Conservation (phyloP, 2,329 filamentous ascomycete species). For the Myriangium duriaei region DNA sequence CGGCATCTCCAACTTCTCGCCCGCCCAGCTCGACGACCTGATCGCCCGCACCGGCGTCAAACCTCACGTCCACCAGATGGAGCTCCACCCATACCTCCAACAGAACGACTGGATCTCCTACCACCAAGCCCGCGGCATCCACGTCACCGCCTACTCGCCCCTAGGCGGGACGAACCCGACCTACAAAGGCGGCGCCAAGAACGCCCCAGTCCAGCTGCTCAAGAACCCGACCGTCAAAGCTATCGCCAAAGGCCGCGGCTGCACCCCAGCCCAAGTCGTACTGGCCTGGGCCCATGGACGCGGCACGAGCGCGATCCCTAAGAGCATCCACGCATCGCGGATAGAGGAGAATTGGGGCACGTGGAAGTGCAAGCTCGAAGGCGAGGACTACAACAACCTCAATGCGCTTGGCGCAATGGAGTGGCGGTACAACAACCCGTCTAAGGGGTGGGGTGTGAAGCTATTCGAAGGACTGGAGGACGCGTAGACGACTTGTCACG, state of each 20-base stretch:
- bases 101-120: slow-evolving; percentile 41
- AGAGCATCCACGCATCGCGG: slow-evolving; percentile 32
- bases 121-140: slow-evolving; percentile 38
- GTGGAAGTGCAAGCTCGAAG: slow-evolving; percentile 24
- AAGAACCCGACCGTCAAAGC: slow-evolving; percentile 30
- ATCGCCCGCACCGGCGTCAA: slow-evolving; percentile 45
- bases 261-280: slow-evolving; percentile 32
- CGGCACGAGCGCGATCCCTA: slow-evolving; percentile 39
- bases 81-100: slow-evolving; percentile 60
- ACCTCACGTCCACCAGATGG: slow-evolving; percentile 69
- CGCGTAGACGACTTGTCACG: no score
- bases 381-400: slow-evolving; percentile 26
- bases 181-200: slow-evolving; percentile 23
- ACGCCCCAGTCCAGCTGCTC: slow-evolving; percentile 24
- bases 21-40: slow-evolving; percentile 36
- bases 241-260: slow-evolving; percentile 30
- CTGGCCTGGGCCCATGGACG: slow-evolving; percentile 38
- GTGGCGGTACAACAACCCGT: slow-evolving; percentile 30
- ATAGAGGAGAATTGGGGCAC: slow-evolving; percentile 35
- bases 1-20: slow-evolving; percentile 64
- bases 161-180: slow-evolving; percentile 37
- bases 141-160: slow-evolving; percentile 40
- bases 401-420: slow-evolving; percentile 23
- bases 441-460: slow-evolving; percentile 28
- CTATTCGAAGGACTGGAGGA: slow-evolving; percentile 33